phyloP scores from a whole-genome alignment of 2,329 filamentous ascomycete genomes.

The Raffaelea ambrosiae region DNA sequence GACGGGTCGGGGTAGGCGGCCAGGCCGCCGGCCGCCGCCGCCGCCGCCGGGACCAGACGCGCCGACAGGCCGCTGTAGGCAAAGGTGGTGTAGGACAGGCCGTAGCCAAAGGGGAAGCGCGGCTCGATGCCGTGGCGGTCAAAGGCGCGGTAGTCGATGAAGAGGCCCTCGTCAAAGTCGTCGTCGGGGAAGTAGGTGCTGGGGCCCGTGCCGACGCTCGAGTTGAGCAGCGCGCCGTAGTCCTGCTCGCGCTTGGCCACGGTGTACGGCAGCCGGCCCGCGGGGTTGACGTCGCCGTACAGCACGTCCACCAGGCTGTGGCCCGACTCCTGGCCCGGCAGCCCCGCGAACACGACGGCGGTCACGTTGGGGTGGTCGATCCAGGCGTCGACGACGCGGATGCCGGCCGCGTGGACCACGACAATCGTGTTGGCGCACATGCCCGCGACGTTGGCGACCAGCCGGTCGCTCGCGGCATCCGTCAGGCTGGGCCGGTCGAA shows the following conservation, averaged over 20 bases:
- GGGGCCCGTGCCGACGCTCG: constrained; percentile 37
- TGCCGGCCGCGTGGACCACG: constrained; percentile 57
- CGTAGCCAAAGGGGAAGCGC: constrained; percentile 47
- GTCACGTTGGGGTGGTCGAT: constrained; percentile 52
- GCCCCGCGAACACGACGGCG: constrained; percentile 72
- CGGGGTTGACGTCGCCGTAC: constrained; percentile 66
- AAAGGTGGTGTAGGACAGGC: constrained; percentile 48
- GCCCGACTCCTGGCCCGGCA: constrained; percentile 76
- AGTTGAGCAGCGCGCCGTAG: constrained; percentile 35
- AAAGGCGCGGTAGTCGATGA: constrained; percentile 49
- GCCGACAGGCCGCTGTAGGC: constrained; percentile 24
- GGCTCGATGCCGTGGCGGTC: constrained; percentile 37
- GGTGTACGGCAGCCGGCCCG: constrained; percentile 50
- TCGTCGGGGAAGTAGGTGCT: constrained; percentile 49
- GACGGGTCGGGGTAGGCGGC: constrained; percentile 54
- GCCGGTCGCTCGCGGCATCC: constrained; percentile 57
- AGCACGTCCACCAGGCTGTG: constrained; percentile 72
- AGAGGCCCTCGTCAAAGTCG: constrained; percentile 35
- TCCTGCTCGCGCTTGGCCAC: constrained; percentile 39
- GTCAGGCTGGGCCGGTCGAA: constrained; percentile 58
- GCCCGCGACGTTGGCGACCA: constrained; percentile 46
- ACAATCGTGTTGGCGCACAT: constrained; percentile 51
- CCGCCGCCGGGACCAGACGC: constrained; percentile 20
- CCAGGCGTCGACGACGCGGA: constrained; percentile 51
- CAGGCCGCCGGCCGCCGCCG: constrained; percentile 31